These are phyloP conservation scores for Stevia rebaudiana DNA, from an alignment of 140 eudicot species.

Conservation along the genomic window DNA sequence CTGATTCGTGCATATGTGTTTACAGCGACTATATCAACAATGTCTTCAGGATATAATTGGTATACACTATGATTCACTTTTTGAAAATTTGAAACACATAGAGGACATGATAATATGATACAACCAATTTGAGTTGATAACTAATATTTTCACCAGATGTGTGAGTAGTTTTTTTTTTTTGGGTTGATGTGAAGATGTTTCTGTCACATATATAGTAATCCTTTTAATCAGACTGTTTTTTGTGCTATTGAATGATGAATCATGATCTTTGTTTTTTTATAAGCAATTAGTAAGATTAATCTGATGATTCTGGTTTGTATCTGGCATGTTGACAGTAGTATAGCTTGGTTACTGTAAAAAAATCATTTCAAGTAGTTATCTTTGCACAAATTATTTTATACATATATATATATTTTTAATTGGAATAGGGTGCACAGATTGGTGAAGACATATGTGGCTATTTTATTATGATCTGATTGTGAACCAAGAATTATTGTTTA, in stretches of 20 bases:
- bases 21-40: not conserved
- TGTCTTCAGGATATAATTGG: not conserved
- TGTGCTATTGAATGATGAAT: not conserved
- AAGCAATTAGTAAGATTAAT: slow-evolving; percentile 9
- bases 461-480: slow-evolving; percentile 3
- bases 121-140: too few species aligned
- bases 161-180: not conserved
- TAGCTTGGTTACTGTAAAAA: slow-evolving; percentile 11
- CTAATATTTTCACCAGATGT: not conserved
- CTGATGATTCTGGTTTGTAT: not conserved
- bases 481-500: not conserved
- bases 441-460: not conserved
- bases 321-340: not conserved
- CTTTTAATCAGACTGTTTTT: not conserved
- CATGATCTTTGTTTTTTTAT: not conserved
- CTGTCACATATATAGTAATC: not conserved
- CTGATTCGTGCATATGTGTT: not conserved
- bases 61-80: not conserved
- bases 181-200: not conserved
- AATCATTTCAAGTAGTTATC: slow-evolving; percentile 6
- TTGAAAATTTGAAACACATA: not conserved
- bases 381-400: not conserved
- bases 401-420: not conserved
- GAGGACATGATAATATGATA: not conserved
- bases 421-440: not conserved